Percentiles rank a stretch among this genome's conserved stretches.
Evolutionary conservation across 176 grass and related monocot species (phyloP).

Genomic region (Avena atlantica): DNA sequence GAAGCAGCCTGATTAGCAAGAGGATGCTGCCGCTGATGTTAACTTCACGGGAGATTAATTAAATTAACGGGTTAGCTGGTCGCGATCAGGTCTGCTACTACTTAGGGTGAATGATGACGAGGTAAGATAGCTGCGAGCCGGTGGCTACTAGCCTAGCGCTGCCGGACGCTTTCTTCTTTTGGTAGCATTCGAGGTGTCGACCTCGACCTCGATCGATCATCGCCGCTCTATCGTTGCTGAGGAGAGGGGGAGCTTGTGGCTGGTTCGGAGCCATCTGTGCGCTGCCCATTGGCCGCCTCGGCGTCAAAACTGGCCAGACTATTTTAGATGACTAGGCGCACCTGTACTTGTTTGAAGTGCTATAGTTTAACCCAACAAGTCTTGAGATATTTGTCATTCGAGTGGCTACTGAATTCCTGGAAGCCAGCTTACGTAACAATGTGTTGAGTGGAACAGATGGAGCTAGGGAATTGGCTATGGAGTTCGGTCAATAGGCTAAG

Average conservation of each 20-base stretch:
- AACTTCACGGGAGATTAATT: background rate
- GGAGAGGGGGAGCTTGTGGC: background rate
- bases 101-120: background rate
- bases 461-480: background rate
- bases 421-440: background rate
- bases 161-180: slow-evolving; percentile 19
- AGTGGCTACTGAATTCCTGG: background rate
- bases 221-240: background rate
- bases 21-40: background rate
- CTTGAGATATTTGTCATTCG: slow-evolving; percentile 16
- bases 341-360: background rate
- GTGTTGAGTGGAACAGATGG: background rate
- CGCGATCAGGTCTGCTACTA: background rate
- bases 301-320: slow-evolving; percentile 1
- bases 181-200: slow-evolving; percentile 13
- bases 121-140: background rate
- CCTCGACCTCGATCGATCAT: background rate
- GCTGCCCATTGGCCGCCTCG: background rate
- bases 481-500: background rate
- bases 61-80: background rate
- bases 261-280: slow-evolving; percentile 5
- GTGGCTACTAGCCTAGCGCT: background rate
- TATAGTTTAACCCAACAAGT: slow-evolving; percentile 7
- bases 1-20: background rate
- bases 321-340: background rate